A percentile compares a stretch with the other conserved stretches of the same genome.
Evolutionary conservation across 1,139 yeast species (phyloP).

Genomic region (Fermentozyma sake): DNA sequence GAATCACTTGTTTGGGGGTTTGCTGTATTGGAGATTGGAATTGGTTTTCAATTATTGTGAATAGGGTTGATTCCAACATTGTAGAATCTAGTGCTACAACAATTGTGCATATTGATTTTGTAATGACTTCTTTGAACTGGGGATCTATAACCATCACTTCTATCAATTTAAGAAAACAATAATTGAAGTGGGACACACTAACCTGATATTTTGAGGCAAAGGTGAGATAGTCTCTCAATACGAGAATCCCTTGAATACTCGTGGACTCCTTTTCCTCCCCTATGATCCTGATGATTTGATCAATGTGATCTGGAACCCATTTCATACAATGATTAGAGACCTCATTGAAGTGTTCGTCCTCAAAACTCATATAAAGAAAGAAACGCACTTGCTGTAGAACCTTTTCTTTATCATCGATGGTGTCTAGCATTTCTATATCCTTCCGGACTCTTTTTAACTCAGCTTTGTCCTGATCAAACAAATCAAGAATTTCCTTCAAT

Average conservation of each 20-base stretch:
- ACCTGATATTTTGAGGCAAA: constrained; percentile 3
- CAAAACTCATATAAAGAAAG: too few species aligned
- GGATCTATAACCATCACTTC: constrained; percentile 1
- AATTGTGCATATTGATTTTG: constrained; percentile 4
- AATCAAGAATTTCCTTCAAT: too few species aligned
- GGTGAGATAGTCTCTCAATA: constrained; percentile 6
- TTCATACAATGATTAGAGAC: too few species aligned
- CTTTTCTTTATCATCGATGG: too few species aligned
- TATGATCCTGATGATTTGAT: too few species aligned
- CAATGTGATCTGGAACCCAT: too few species aligned
- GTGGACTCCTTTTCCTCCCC: too few species aligned
- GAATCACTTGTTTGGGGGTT: constrained; percentile 1
- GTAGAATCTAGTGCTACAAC: constrained; percentile 7
- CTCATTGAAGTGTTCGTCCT: too few species aligned
- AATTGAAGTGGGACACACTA: constrained; percentile 3
- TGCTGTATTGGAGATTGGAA: constrained; percentile 1
- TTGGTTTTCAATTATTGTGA: constrained; percentile 1
- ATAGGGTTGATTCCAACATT: constrained; percentile 4
- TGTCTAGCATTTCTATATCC: too few species aligned
- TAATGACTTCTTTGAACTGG: constrained; percentile 2
- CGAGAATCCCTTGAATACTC: constrained; percentile 2
- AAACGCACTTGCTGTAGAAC: too few species aligned
- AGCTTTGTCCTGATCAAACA: too few species aligned
- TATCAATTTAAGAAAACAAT: constrained; percentile 3
- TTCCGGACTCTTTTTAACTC: too few species aligned